phyloP scores from a whole-genome alignment of 768 basidiomycete genomes.

The Termitomyces sp. region DNA sequence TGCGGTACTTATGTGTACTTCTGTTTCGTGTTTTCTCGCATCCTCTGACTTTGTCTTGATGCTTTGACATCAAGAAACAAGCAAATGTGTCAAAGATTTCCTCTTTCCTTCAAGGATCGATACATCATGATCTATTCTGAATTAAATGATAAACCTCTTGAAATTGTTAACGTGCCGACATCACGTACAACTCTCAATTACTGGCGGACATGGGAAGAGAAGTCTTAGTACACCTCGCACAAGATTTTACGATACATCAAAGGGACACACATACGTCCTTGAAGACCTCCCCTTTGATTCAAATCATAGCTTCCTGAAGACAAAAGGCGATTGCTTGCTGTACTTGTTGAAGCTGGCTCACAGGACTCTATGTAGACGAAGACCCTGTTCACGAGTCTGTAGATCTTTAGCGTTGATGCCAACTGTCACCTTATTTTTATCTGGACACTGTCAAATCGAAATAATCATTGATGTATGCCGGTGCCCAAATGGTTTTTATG shows the following conservation, averaged over 20 bases:
- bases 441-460: too few relatives aligned
- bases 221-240: not conserved
- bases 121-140: not conserved
- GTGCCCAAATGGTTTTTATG: too few relatives aligned
- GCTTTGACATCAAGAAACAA: not conserved
- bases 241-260: not conserved
- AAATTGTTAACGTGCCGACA: not conserved
- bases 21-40: not conserved
- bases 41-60: not conserved
- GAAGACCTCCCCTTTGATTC: not conserved
- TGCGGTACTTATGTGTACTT: not conserved
- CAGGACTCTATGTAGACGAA: too few relatives aligned
- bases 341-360: not conserved
- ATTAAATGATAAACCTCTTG: too few relatives aligned
- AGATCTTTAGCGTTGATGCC: not conserved
- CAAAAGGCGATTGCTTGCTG: not conserved
- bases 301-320: not conserved
- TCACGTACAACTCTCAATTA: not conserved
- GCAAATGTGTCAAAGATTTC: too few relatives aligned
- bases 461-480: too few relatives aligned
- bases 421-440: not conserved
- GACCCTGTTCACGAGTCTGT: not conserved
- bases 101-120: not conserved
- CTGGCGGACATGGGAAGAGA: not conserved
- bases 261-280: not conserved